Base-by-base conservation (phyloP, 2,329 filamentous ascomycete species). In the Fusarium beomiforme region DNA sequence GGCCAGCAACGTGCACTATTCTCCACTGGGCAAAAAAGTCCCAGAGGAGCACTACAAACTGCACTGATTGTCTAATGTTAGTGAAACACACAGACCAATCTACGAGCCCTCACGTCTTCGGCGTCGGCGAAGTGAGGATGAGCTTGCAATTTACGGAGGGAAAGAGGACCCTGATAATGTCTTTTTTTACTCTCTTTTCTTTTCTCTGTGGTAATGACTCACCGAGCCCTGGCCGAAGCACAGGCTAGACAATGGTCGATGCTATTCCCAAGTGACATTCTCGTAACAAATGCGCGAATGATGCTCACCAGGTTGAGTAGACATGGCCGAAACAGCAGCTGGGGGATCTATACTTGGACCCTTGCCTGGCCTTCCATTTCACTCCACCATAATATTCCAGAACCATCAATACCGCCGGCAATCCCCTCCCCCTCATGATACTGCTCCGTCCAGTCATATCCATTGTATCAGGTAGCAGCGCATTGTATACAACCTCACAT, bases 81-180 rank as follows among this genome's bases (percentile, higher is more conserved):
- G 62, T 29, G 69, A 59, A 36, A 75, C 73, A 75, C 73, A 75
- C 73, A 75, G 73, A 74, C 73, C 73, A 75, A 34, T 63, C 42
- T 71, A 64, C 71, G 71, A 74, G 69, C 73, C 64, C 71, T 75
- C 55, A 64, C 63, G 63, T 42, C 64, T 71, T 75, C 73, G 73
- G 71, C 73, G 69, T 64, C 64, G 64, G 73, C 73, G 73, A 75
- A 70, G 55, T 65, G 62, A 72, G 71, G 69, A 69, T 67, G 56
- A 56, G 51, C 61, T 63, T 56, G 55, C n/a, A 29, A 33, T 33
- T 37, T 59, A 16, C 56, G 31, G 9, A 33, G 16, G 39, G 46
- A 9, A 42, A 24, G 13, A 58, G 41, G 60, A 66, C 69, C 59
- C 69, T 70, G 51, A 71, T 36, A 34, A 36, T 31, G 8, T 3